Conservation (phyloP, 2,329 filamentous ascomycete species). For the Boeremia lycopersici region DNA sequence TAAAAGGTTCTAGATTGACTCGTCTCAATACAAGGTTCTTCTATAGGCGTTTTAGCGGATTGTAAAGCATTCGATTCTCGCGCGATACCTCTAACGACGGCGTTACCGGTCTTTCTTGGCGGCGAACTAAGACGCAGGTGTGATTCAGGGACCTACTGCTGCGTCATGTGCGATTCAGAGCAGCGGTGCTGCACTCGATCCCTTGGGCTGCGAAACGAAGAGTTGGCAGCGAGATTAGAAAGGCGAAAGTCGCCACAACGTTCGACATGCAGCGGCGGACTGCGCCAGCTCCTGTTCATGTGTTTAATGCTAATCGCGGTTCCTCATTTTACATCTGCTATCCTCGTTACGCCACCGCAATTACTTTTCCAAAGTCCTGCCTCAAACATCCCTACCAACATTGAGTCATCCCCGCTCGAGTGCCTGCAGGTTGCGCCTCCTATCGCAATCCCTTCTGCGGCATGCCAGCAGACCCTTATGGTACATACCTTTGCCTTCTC, state of each 20-base stretch:
- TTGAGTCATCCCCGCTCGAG: slow-evolving; percentile 54
- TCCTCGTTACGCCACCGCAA: slow-evolving; percentile 24
- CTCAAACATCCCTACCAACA: slow-evolving; percentile 30
- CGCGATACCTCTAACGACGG: slow-evolving; percentile 39
- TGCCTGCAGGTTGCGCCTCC: slow-evolving; percentile 75
- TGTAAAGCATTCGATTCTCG: slow-evolving; percentile 17
- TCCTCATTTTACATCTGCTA: slow-evolving; percentile 32
- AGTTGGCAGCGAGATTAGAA: slow-evolving; percentile 12
- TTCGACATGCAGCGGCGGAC: slow-evolving; percentile 19
- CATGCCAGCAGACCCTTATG: slow-evolving; percentile 67
- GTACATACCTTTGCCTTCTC: slow-evolving; percentile 72
- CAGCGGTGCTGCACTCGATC: slow-evolving; percentile 21
- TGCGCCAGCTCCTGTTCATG: slow-evolving; percentile 29
- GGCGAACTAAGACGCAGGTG: slow-evolving; percentile 18
- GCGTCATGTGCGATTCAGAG: slow-evolving; percentile 27
- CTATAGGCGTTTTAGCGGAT: slow-evolving; percentile 21
- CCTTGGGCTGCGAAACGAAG: slow-evolving; percentile 22
- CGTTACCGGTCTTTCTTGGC: slow-evolving; percentile 33
- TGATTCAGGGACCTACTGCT: slow-evolving; percentile 17
- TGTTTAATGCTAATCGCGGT: slow-evolving; percentile 45
- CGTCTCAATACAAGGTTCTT: slow-evolving; percentile 13
- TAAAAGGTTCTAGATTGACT: slow-evolving; percentile 7
- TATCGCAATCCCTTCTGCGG: slow-evolving; percentile 57
- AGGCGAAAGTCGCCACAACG: slow-evolving; percentile 18
- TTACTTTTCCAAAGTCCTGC: slow-evolving; percentile 18